These are phyloP conservation scores for Suillus brevipes DNA, from an alignment of 768 basidiomycete species.

Conservation along the genomic window DNA sequence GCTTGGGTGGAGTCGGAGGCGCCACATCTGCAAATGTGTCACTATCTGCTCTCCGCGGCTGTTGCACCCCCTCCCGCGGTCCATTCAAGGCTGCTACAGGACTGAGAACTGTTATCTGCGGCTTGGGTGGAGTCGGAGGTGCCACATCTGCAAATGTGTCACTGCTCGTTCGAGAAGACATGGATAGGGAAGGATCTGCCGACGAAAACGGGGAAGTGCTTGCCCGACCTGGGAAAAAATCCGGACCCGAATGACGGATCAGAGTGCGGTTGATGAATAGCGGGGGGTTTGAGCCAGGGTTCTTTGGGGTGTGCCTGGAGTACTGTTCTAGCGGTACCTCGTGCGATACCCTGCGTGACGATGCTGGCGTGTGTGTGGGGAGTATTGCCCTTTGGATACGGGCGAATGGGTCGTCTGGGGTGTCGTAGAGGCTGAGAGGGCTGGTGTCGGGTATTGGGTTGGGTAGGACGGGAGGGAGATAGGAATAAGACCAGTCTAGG, in stretches of 20 bases:
- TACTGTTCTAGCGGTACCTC: not conserved
- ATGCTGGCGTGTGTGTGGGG: not conserved
- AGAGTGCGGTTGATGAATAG: conserved; percentile 1
- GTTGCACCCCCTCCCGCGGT: not conserved
- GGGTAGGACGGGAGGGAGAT: not conserved
- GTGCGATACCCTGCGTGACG: not conserved
- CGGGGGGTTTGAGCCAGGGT: not conserved
- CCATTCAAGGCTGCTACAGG: not conserved
- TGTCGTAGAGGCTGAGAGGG: not conserved
- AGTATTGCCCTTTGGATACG: not conserved
- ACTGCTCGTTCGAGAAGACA: not conserved
- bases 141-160: not conserved
- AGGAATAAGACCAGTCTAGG: not conserved
- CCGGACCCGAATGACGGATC: not conserved
- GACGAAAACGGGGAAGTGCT: not conserved
- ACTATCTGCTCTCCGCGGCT: not conserved
- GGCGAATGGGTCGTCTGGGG: not conserved
- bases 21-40: too few relatives aligned
- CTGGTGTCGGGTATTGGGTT: not conserved
- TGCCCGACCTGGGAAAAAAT: not conserved
- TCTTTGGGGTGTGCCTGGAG: not conserved
- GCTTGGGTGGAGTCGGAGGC: too few relatives aligned
- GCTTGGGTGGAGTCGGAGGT: not conserved
- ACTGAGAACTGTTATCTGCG: not conserved
- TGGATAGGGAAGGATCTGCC: not conserved